Conservation (phyloP, 2,329 filamentous ascomycete species). For the Huntiella abstrusa region DNA sequence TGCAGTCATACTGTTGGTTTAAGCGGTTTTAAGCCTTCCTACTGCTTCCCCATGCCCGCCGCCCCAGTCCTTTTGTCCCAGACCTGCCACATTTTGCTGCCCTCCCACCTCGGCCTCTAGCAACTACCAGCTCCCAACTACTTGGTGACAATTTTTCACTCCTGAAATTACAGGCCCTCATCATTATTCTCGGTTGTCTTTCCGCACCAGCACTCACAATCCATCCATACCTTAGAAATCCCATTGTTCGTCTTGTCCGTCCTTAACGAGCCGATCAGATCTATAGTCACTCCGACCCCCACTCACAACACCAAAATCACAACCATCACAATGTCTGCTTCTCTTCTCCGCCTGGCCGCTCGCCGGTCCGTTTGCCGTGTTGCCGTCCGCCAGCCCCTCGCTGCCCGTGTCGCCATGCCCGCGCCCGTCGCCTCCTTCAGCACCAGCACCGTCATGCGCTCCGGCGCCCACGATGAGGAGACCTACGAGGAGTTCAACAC, state of each 20-base stretch:
- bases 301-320: conserved; percentile 15
- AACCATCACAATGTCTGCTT: conserved; percentile 39
- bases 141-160: conserved; percentile 8
- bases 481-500: conserved; percentile 97
- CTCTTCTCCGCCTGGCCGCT: conserved; percentile 51
- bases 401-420: conserved; percentile 33
- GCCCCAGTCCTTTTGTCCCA: not conserved
- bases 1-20: too few relatives aligned
- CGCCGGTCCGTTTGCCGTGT: conserved; percentile 44
- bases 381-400: conserved; percentile 40
- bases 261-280: conserved; percentile 1
- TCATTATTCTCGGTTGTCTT: conserved; percentile 2
- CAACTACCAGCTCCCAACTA: not conserved
- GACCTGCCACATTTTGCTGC: not conserved
- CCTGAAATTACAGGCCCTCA: conserved; percentile 12
- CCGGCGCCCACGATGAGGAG: conserved; percentile 65
- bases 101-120: not conserved
- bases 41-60: too few relatives aligned
- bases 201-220: conserved; percentile 7
- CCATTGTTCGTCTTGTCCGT: conserved; percentile 1
- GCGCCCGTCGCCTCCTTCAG: conserved; percentile 24
- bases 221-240: conserved; percentile 8
- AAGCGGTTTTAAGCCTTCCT: too few relatives aligned
- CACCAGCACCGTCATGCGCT: conserved; percentile 45
- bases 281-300: conserved; percentile 14